phyloP scores from a whole-genome alignment of 2,329 filamentous ascomycete genomes.

The Pyrenochaeta sp. region DNA sequence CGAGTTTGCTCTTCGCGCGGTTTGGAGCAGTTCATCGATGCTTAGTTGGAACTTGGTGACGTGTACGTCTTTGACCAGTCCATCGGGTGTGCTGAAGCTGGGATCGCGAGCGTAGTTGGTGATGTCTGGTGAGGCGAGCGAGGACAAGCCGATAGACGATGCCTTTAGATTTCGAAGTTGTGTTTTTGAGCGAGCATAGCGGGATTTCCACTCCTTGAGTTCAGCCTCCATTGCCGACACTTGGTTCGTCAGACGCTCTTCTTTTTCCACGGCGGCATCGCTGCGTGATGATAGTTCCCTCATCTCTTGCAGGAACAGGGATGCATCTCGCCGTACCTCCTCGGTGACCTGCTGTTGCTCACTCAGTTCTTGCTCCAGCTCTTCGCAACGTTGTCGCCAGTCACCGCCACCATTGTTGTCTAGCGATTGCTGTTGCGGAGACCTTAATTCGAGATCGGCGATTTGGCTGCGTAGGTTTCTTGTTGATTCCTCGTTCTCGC shows the following conservation, averaged over 20 bases:
- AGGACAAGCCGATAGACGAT: slow-evolving; percentile 77
- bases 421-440: slow-evolving; percentile 29
- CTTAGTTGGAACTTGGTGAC: slow-evolving; percentile 95
- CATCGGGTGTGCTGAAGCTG: slow-evolving; percentile 74
- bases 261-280: slow-evolving; percentile 79
- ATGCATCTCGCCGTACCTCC: slow-evolving; percentile 84
- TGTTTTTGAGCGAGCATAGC: slow-evolving; percentile 87
- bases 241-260: slow-evolving; percentile 78
- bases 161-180: slow-evolving; percentile 83
- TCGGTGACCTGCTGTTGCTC: slow-evolving; percentile 86
- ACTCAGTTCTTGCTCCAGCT: slow-evolving; percentile 68
- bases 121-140: slow-evolving; percentile 67
- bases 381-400: slow-evolving; percentile 51
- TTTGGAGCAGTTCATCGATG: slow-evolving; percentile 87
- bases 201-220: slow-evolving; percentile 87
- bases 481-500: slow-evolving; percentile 71
- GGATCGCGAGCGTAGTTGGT: slow-evolving; percentile 71
- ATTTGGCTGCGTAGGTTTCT: slow-evolving; percentile 71
- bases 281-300: slow-evolving; percentile 82
- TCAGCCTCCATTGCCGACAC: slow-evolving; percentile 82
- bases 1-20: slow-evolving; percentile 76
- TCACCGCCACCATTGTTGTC: slow-evolving; percentile 32
- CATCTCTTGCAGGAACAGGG: slow-evolving; percentile 89
- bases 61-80: slow-evolving; percentile 88
- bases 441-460: slow-evolving; percentile 55